These are phyloP conservation scores for Sarocladium oryzae DNA, from an alignment of 2,329 filamentous ascomycete species.

Conservation along the genomic window DNA sequence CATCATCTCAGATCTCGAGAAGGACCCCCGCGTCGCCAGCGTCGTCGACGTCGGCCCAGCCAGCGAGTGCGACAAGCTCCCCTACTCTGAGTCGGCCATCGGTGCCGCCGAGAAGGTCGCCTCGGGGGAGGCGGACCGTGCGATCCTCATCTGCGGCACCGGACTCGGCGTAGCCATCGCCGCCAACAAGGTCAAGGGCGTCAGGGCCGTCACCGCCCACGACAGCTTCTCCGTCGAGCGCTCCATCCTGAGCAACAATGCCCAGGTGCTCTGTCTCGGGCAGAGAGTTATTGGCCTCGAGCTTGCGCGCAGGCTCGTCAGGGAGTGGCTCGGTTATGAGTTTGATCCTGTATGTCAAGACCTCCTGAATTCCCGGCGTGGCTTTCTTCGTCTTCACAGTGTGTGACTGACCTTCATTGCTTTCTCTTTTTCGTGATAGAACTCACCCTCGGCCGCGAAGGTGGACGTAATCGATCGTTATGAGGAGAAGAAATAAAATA, in stretches of 20 bases:
- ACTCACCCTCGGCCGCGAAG: slow-evolving; percentile 40
- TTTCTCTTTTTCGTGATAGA: neutral
- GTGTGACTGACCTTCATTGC: neutral
- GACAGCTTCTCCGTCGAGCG: slow-evolving; percentile 80
- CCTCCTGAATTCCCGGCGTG: too few species aligned
- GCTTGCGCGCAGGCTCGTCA: slow-evolving; percentile 67
- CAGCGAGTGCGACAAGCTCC: slow-evolving; percentile 62
- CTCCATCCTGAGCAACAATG: slow-evolving; percentile 77
- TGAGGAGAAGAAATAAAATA: slow-evolving; percentile 10
- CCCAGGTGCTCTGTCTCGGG: slow-evolving; percentile 80
- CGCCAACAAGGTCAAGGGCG: slow-evolving; percentile 79
- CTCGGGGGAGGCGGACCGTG: slow-evolving; percentile 63
- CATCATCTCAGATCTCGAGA: slow-evolving; percentile 65
- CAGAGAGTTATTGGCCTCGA: slow-evolving; percentile 78
- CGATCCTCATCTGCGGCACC: slow-evolving; percentile 77
- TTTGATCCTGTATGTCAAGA: slow-evolving; percentile 70
- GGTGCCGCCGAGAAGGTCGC: slow-evolving; percentile 59
- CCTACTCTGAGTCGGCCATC: slow-evolving; percentile 74
- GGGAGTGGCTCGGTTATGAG: slow-evolving; percentile 77
- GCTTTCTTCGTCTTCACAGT: too few species aligned
- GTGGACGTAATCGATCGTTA: slow-evolving; percentile 23
- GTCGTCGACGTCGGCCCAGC: slow-evolving; percentile 71
- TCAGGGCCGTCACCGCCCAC: slow-evolving; percentile 82
- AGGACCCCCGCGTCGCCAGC: slow-evolving; percentile 57
- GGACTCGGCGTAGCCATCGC: slow-evolving; percentile 81